These are phyloP conservation scores for Magnusiomyces tetraspermus DNA, from an alignment of 1,139 yeast species.

Conservation along the genomic window DNA sequence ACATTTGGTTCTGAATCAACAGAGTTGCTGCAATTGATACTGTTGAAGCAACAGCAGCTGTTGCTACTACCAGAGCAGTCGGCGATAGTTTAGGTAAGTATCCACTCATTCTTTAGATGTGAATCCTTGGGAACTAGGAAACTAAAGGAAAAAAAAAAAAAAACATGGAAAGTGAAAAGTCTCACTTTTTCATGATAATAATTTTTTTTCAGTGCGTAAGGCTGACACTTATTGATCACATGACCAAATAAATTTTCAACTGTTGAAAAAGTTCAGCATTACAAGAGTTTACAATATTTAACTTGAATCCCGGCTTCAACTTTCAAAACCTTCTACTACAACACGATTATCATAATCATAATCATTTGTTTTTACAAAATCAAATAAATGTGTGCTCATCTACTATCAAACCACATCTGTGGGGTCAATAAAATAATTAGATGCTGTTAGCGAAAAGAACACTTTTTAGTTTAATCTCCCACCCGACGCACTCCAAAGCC, in stretches of 20 bases:
- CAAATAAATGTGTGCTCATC: constrained; percentile 17
- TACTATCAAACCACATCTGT: constrained; percentile 22
- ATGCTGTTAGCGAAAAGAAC: constrained; percentile 22
- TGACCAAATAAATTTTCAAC: background rate
- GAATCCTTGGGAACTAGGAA: too few species aligned
- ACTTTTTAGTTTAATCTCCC: constrained; percentile 10
- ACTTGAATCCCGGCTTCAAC: background rate
- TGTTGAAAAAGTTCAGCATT: background rate
- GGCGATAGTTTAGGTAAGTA: constrained; percentile 11
- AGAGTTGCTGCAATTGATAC: constrained; percentile 17
- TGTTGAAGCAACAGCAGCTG: constrained; percentile 15
- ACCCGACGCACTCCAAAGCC: constrained; percentile 14
- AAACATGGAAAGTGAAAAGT: too few species aligned
- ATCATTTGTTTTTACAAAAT: too few species aligned
- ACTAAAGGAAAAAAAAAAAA: background rate
- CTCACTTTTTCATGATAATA: too few species aligned
- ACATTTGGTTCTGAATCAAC: constrained; percentile 12
- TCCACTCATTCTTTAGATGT: constrained; percentile 6
- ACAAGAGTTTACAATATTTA: background rate
- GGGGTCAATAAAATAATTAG: constrained; percentile 9
- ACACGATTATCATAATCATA: background rate
- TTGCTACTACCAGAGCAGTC: constrained; percentile 11
- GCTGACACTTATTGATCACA: background rate
- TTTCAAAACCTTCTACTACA: background rate
- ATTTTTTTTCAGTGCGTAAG: background rate